Evolutionary conservation across 169 alveolate species (phyloP).

Genomic region (Plasmodium chabaudi): DNA sequence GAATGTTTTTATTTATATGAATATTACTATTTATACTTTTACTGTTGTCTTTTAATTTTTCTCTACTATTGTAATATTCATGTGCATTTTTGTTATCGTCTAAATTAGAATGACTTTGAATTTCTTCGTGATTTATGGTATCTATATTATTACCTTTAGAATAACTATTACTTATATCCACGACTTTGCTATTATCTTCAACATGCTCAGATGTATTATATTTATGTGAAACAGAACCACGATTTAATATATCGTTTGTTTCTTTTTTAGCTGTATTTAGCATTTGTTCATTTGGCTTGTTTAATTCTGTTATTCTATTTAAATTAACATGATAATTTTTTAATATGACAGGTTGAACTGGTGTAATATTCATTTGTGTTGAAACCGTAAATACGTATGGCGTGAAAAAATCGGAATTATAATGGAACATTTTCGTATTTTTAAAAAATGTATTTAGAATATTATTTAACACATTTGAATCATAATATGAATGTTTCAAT

Average conservation of each 20-base stretch:
- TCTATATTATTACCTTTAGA: not conserved
- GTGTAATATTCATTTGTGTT: conserved; percentile 82
- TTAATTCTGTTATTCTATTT: conserved; percentile 9
- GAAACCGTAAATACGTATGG: conserved; percentile 89
- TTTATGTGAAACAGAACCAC: not conserved
- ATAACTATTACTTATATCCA: not conserved
- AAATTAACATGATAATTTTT: conserved; percentile 78
- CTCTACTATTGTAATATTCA: not conserved
- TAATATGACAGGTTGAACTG: conserved; percentile 86
- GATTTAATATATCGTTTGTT: not conserved
- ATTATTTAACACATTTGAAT: conserved; percentile 80
- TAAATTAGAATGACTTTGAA: not conserved
- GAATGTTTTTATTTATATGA: conserved; percentile 47
- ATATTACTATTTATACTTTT: not conserved
- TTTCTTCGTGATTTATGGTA: too few relatives aligned
- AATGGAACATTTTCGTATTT: conserved; percentile 85
- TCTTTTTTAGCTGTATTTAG: not conserved
- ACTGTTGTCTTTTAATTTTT: not conserved
- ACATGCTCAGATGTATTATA: not conserved
- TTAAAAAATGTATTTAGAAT: conserved; percentile 81
- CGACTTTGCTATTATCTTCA: not conserved
- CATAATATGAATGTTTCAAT: conserved; percentile 87
- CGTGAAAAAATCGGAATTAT: conserved; percentile 84
- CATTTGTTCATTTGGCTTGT: not conserved
- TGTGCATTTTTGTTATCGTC: not conserved